These are phyloP conservation scores for Stachybotrys elegans DNA, from an alignment of 2,329 filamentous ascomycete genomes.

Conservation along the genomic window DNA sequence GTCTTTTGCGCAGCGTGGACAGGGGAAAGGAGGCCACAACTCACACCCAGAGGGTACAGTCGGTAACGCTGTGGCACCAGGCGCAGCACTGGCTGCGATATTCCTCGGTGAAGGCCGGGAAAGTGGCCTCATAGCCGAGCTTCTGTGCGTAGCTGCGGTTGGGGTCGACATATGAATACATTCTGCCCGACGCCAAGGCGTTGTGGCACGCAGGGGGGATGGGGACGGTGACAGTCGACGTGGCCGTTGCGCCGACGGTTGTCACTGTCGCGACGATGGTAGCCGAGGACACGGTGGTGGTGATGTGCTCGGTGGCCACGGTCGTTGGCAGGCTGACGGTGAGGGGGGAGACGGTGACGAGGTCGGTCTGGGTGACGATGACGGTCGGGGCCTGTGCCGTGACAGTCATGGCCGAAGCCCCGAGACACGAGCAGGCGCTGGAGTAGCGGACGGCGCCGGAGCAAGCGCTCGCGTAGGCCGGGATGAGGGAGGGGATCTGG, in stretches of 20 bases:
- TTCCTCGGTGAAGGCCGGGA: neutral
- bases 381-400: conserved; percentile 12
- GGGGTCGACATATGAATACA: neutral
- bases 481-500: conserved; percentile 2
- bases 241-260: neutral
- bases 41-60: neutral
- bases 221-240: neutral
- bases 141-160: neutral
- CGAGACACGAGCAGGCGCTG: conserved; percentile 14
- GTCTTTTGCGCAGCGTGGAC: neutral
- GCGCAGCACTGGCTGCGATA: neutral
- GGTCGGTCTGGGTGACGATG: conserved; percentile 8
- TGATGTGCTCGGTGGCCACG: neutral
- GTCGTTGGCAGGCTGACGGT: neutral
- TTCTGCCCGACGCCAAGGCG: neutral
- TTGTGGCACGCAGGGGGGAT: neutral
- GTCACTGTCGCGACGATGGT: neutral
- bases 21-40: neutral
- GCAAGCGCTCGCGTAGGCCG: conserved; percentile 16
- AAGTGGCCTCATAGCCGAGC: neutral
- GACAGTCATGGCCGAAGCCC: conserved; percentile 11
- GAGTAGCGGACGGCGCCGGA: conserved; percentile 14
- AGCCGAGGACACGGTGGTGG: neutral
- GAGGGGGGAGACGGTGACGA: neutral
- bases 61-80: neutral